Base-by-base conservation (phyloP, 495 filamentous ascomycete genomes). In the Lineolata rhizophorae region DNA sequence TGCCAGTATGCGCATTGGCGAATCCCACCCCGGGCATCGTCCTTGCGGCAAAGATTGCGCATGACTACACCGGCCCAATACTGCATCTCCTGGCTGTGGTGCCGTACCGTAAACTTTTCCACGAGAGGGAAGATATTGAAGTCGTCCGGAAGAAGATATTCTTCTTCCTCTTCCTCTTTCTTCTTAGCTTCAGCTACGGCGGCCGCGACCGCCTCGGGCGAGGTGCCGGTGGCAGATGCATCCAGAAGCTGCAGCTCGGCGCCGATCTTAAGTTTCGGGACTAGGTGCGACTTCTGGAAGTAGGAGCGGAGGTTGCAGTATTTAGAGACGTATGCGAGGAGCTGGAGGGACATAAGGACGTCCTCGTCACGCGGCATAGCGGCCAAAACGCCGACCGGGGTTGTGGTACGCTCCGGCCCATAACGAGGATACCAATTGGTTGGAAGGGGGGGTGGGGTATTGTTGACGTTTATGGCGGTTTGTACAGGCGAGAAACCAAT, bases 1-100 rank as follows among this genome's bases (percentile, higher is more conserved):
- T 91, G 72, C 56, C 85, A 97, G 53, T 92, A 90, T 14, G 87
- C 87, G 47, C 87, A 97, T 40, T 97, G 87, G 28, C 87, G 67
- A 43, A 95, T 94, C 35, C 85, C 87, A 16, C 87, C 87, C 31
- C 76, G 64, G 4, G 72, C 76, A 44, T 97, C 87, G 49, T 97
- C 87, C 56, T 97, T 97, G 35, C 87, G 76, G 61, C 87, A 97
- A 21, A 97, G 71, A 49, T 97, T 97, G 34, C 87, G 64, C 87
- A 97, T 95, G 34, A 97, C 87, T 14, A 97, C 85, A 32, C 83
- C 85, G 5, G 87, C 87, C 87, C 87, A 97, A 57, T 94, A 94
- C 49, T 93, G 83, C 87, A 97, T 95, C 50, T 95, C 85, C 32
- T 73, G 75, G 30, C 76, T 80, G 51, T 93, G 81, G 47, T 91